These are phyloP conservation scores for Neurospora sp. DNA, from an alignment of 495 filamentous ascomycete species.

Conservation along the genomic window DNA sequence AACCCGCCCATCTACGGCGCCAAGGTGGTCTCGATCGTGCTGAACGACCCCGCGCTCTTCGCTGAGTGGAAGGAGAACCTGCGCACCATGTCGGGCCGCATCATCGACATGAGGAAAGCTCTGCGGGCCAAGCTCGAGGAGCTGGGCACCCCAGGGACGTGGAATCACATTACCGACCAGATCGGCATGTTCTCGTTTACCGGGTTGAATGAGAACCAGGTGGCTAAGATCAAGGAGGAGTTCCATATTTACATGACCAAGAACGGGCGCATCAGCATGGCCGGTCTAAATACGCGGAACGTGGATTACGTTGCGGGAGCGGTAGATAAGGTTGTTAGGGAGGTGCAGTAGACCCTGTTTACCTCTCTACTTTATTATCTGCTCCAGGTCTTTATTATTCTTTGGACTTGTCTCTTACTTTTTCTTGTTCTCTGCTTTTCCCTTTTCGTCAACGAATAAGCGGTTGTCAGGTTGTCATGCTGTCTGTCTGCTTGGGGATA, in stretches of 20 bases:
- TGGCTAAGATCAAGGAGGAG: conserved; percentile 65
- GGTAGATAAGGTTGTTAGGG: conserved; percentile 75
- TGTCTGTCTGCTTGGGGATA: background rate
- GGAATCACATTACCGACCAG: conserved; percentile 96
- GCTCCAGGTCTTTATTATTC: background rate
- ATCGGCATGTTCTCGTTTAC: conserved; percentile 99
- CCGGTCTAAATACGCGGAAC: conserved; percentile 83
- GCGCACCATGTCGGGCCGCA: conserved; percentile 86
- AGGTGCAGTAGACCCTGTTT: conserved; percentile 23
- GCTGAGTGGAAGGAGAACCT: conserved; percentile 92
- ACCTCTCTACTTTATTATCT: background rate
- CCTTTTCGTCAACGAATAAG: background rate
- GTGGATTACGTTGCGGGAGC: conserved; percentile 87
- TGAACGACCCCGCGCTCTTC: conserved; percentile 78
- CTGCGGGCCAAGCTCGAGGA: conserved; percentile 69
- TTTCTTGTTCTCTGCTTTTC: background rate
- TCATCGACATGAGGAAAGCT: conserved; percentile 75
- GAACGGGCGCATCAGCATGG: conserved; percentile 96
- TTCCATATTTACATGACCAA: conserved; percentile 98
- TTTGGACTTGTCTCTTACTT: background rate
- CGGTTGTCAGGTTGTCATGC: background rate
- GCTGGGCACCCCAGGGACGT: conserved; percentile 74
- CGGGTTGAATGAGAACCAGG: conserved; percentile 76
- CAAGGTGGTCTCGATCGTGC: conserved; percentile 66
- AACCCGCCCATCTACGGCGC: conserved; percentile 95